phyloP scores from a whole-genome alignment of 2,329 filamentous ascomycete species.

The Pseudopyricularia cyperi region DNA sequence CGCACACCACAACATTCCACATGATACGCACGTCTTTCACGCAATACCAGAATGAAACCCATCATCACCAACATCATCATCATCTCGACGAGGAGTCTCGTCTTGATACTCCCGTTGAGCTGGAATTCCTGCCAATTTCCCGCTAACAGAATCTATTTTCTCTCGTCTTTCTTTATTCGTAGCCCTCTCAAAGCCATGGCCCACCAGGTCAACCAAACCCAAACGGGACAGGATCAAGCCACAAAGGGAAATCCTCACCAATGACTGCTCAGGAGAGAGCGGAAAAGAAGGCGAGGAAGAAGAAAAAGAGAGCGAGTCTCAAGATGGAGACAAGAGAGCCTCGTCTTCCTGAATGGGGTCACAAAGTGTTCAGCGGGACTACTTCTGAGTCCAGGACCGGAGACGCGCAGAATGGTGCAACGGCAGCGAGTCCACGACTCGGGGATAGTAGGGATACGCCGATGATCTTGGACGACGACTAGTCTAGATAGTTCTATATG shows the following conservation, averaged over 20 bases:
- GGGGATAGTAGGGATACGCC: not conserved
- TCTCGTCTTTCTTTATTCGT: not conserved
- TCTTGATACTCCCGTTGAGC: not conserved
- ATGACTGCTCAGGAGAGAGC: not conserved
- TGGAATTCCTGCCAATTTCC: not conserved
- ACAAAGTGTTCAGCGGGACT: not conserved
- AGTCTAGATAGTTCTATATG: no score
- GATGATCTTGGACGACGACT: not conserved
- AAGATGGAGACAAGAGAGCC: not conserved
- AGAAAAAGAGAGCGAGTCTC: not conserved
- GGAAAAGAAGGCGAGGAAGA: not conserved
- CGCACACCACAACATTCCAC: not conserved
- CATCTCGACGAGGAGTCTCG: not conserved
- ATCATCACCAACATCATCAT: not conserved
- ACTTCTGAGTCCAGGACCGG: not conserved
- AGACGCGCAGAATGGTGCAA: not conserved
- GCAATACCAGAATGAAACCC: no score
- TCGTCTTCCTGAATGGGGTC: not conserved
- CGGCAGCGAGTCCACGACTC: not conserved
- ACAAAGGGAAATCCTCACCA: not conserved
- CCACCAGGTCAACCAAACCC: not conserved
- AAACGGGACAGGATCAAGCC: not conserved
- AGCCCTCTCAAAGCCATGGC: not conserved
- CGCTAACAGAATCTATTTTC: not conserved
- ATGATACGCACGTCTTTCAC: not conserved